Evolutionary conservation across 2,329 filamentous ascomycete species (phyloP).

Genomic region (Cercospora sp.): DNA sequence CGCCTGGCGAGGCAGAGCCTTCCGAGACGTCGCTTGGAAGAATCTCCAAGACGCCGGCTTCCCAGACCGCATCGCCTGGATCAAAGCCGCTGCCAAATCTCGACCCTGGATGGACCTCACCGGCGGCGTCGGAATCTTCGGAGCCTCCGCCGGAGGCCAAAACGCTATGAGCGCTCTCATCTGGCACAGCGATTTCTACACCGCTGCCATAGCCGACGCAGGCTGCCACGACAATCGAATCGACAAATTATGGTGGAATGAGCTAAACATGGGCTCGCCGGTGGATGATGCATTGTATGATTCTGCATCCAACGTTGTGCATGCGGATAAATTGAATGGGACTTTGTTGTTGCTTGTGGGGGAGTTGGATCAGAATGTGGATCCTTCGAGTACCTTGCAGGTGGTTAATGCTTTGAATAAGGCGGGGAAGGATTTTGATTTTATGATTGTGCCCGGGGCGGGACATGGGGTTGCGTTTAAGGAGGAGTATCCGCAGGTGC

Average conservation of each 20-base stretch:
- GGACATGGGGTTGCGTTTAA: slow-evolving; percentile 2
- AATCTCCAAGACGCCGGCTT: slow-evolving; percentile 16
- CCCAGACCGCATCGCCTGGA: slow-evolving; percentile 15
- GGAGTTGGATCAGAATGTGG: slow-evolving; percentile 16
- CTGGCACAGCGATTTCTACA: slow-evolving; percentile 16
- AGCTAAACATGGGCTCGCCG: slow-evolving; percentile 10
- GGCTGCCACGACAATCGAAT: slow-evolving; percentile 17
- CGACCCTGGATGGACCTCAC: slow-evolving; percentile 15
- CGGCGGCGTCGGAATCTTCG: slow-evolving; percentile 11
- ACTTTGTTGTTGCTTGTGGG: slow-evolving; percentile 13
- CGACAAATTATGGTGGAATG: slow-evolving; percentile 17
- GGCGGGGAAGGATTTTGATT: slow-evolving; percentile 17
- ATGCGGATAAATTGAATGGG: slow-evolving; percentile 12
- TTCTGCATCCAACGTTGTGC: slow-evolving; percentile 13
- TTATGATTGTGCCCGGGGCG: slow-evolving; percentile 14
- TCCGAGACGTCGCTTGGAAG: slow-evolving; percentile 9
- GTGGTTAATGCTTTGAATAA: slow-evolving; percentile 19
- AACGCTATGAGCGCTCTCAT: slow-evolving; percentile 12
- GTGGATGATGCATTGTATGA: slow-evolving; percentile 13
- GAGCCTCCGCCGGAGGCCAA: slow-evolving; percentile 11
- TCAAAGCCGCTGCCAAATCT: slow-evolving; percentile 11
- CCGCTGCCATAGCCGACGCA: slow-evolving; percentile 11
- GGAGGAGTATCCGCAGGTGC: neutral
- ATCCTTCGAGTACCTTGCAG: slow-evolving; percentile 18
- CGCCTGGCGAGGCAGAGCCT: slow-evolving; percentile 12